phyloP scores from a whole-genome alignment of 2,329 filamentous ascomycete genomes.

The Coniochaeta ligniaria region DNA sequence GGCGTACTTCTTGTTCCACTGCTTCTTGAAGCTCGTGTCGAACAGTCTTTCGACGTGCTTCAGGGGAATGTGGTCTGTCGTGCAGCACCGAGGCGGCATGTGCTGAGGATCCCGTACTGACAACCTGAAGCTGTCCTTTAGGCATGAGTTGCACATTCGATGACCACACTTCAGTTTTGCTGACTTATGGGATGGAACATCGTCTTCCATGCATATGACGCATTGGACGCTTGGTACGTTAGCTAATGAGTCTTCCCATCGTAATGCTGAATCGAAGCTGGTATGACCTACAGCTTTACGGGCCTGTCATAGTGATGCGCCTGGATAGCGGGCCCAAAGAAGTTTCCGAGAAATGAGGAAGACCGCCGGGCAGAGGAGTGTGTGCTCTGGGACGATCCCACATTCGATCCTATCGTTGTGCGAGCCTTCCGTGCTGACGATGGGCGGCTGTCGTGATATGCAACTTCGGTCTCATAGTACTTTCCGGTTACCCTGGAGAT shows the following conservation, averaged over 20 bases:
- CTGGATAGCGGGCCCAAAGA: slow-evolving; percentile 19
- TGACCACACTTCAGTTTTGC: slow-evolving; percentile 72
- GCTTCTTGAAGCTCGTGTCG: slow-evolving; percentile 63
- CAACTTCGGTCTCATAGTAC: slow-evolving; percentile 21
- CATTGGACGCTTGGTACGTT: slow-evolving; percentile 54
- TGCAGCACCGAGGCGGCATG: slow-evolving; percentile 84
- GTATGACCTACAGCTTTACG: slow-evolving; percentile 15
- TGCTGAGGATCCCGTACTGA: slow-evolving; percentile 70
- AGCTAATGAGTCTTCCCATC: background rate
- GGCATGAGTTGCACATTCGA: slow-evolving; percentile 71
- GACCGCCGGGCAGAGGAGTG: slow-evolving; percentile 28
- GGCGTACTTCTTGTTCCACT: slow-evolving; percentile 74
- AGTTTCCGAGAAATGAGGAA: slow-evolving; percentile 25
- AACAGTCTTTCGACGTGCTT: slow-evolving; percentile 73
- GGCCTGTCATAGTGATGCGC: slow-evolving; percentile 12
- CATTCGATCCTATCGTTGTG: slow-evolving; percentile 24
- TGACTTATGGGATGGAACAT: slow-evolving; percentile 54
- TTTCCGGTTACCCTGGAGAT: slow-evolving; percentile 16
- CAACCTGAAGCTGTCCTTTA: slow-evolving; percentile 66
- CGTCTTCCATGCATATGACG: slow-evolving; percentile 60
- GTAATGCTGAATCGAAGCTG: background rate
- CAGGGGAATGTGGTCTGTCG: slow-evolving; percentile 62
- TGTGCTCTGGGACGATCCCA: slow-evolving; percentile 26
- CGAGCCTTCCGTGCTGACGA: slow-evolving; percentile 22
- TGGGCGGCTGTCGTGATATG: slow-evolving; percentile 20